Conservation (phyloP, 2,329 filamentous ascomycete genomes). For the Triangularia setosa region DNA sequence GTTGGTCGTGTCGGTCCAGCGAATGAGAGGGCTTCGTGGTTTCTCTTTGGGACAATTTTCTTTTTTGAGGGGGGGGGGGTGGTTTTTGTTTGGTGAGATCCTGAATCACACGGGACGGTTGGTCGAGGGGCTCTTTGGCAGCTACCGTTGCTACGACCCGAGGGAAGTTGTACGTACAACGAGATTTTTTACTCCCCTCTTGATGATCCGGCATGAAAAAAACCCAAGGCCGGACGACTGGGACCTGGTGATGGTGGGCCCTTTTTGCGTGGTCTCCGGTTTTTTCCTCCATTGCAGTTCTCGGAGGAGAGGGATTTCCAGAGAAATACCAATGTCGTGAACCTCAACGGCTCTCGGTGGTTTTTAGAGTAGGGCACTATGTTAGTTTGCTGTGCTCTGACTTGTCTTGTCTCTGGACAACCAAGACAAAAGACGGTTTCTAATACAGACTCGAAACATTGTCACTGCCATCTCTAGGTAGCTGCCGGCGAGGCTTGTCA, state of each 20-base stretch:
- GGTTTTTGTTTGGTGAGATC: neutral
- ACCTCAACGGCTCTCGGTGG: neutral
- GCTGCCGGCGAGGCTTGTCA: neutral
- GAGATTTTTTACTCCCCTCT: neutral
- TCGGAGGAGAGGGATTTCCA: neutral
- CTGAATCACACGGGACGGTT: neutral
- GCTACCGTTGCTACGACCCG: neutral
- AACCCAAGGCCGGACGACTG: no score
- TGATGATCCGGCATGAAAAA: neutral
- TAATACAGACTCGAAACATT: no score
- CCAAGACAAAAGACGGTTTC: neutral
- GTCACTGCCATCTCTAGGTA: neutral
- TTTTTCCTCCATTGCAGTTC: neutral
- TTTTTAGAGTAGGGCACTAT: neutral
- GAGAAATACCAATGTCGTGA: neutral
- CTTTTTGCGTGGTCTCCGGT: neutral
- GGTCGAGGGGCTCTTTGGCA: neutral
- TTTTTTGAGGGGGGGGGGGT: no score
- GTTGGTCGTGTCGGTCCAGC: neutral
- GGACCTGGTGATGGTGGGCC: neutral
- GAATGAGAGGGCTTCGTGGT: neutral
- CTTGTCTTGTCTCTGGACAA: neutral
- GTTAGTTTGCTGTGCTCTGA: neutral
- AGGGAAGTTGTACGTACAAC: neutral
- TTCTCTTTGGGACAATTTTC: neutral